These are phyloP conservation scores for Tarenaya hassleriana DNA, from an alignment of 345 rosid genomes.

Conservation along the genomic window DNA sequence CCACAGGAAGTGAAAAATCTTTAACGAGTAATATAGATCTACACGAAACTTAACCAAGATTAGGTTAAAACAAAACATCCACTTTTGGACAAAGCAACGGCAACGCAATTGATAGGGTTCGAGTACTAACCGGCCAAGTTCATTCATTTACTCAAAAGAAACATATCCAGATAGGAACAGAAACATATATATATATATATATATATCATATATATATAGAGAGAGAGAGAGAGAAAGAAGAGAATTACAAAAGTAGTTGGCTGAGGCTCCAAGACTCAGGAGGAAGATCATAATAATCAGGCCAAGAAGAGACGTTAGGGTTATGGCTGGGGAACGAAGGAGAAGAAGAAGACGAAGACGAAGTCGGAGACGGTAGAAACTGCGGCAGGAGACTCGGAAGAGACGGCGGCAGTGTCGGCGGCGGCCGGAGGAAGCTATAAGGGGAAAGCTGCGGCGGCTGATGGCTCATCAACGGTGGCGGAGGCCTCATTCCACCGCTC, in stretches of 20 bases:
- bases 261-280: constrained; percentile 75
- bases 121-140: no score
- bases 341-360: constrained; percentile 47
- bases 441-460: constrained; percentile 33
- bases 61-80: constrained; percentile 2
- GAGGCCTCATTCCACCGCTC: constrained; percentile 55
- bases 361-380: constrained; percentile 37
- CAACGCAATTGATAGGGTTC: no score
- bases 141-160: no score
- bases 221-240: constrained; percentile 15
- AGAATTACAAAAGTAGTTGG: constrained; percentile 65
- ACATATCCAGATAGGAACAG: background rate
- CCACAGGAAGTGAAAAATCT: no score
- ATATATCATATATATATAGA: background rate
- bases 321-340: constrained; percentile 40
- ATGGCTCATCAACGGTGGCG: constrained; percentile 34
- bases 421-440: constrained; percentile 26
- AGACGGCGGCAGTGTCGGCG: constrained; percentile 31
- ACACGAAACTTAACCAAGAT: background rate
- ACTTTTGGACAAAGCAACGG: background rate
- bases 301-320: constrained; percentile 46
- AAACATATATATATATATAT: background rate
- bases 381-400: constrained; percentile 40
- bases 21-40: background rate
- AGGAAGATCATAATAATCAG: constrained; percentile 54